Evolutionary conservation across 2,329 filamentous ascomycete genomes (phyloP).

Genomic region (Helotiales sp.): DNA sequence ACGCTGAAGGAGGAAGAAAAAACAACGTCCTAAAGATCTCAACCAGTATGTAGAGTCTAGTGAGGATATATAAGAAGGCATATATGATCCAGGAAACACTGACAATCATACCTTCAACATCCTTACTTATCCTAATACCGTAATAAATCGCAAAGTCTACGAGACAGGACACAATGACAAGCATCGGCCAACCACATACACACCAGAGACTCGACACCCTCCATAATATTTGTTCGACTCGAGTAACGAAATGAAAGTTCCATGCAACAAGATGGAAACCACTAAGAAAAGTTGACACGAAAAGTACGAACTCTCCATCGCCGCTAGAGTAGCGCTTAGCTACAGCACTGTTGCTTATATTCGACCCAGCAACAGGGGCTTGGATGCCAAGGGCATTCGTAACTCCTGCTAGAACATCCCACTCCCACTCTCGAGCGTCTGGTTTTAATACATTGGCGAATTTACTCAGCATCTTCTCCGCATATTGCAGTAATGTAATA

Average conservation of each 20-base stretch:
- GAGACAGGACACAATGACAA: background rate
- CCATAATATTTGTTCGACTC: conserved; percentile 2
- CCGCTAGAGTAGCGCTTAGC: background rate
- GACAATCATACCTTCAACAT: background rate
- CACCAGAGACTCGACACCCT: background rate
- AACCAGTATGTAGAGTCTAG: conserved; percentile 7
- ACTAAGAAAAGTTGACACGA: background rate
- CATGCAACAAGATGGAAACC: conserved; percentile 7
- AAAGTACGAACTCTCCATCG: background rate
- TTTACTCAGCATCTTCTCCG: background rate
- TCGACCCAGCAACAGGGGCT: background rate
- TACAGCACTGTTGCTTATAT: background rate
- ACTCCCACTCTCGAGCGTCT: background rate
- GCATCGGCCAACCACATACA: background rate
- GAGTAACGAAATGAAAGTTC: conserved; percentile 5
- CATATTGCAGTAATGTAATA: background rate
- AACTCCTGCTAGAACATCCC: no score
- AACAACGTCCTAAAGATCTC: conserved; percentile 10
- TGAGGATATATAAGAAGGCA: conserved; percentile 1
- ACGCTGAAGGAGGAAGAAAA: conserved; percentile 9
- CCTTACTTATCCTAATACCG: background rate
- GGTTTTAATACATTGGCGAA: background rate
- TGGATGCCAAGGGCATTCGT: background rate
- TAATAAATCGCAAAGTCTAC: background rate
- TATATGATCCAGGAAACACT: background rate